Evolutionary conservation across 768 basidiomycete species (phyloP), one percentile per base, ranked within the genome.

Genomic region (Mycena rebaudengoi): DNA sequence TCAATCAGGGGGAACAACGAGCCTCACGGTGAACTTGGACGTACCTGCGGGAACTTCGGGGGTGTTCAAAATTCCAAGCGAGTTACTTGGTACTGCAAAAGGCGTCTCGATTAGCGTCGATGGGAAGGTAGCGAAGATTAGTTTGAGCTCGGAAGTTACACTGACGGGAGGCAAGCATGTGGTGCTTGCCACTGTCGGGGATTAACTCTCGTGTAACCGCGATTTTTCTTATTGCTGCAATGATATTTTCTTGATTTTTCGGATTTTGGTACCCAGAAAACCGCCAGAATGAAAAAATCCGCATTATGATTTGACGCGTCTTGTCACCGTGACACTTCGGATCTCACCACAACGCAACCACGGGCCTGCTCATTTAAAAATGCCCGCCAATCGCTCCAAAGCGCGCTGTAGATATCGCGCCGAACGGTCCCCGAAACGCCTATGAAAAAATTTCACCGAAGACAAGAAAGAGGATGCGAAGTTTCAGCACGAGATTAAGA

Each of bases 41-140:
- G 71, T 75, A 2, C 81, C 81, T 0, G 30, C 2, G 4, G 74
- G 69, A 7, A 82, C 78, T 5, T 61, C 28, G 3, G 81, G 81
- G 2, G 60, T 56, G 7, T 68, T 82, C 11, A 61, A 37, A 18
- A 26, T 80, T 2, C 79, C 77, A 12, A 29, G 21, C 12, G 64
- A 65, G 48, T 55, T 64, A 6, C 16, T 8, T 14, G 69, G 64
- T 2, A 37, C 37, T 1, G 25, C 21, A 7, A 5, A 48, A 3
- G 53, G 60, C 7, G 20, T 57, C 8, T 51, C 29, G 23, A 69
- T 70, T 11, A 68, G 21, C 0, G 60, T 73, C 32, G 67, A 73
- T 54, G 69, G 70, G 26, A 65, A 62, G 55, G 40, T 16, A 30
- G 57, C 56, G 25, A 35, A 5, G 16, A 11, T 52, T 7, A 8